Base-by-base conservation (phyloP, 495 filamentous ascomycete species). In the Margaritispora aquatica region DNA sequence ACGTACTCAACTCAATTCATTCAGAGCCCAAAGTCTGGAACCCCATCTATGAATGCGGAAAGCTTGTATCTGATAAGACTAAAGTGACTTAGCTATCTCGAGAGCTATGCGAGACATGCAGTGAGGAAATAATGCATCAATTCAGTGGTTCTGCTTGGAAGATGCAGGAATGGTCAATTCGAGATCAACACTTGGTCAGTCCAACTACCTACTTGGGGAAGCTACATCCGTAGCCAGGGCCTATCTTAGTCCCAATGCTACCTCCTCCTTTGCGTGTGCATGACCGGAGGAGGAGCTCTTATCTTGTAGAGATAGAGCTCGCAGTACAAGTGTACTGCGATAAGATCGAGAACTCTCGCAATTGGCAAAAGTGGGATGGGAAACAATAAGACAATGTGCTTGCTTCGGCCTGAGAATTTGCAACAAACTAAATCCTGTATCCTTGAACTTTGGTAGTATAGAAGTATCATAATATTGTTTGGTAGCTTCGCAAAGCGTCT, bases 191-290 rank as follows among this genome's bases (percentile, higher is more conserved):
- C 8, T 29, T 51, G 46, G 55, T 19, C 55, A 41, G 4, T 38
- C 9, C 26, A 44, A 31, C 51, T 58, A 34, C 55, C 47, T 44
- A 23, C 50, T 51, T 58, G 24, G 11, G 55, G 55, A 58, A 58
- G 55, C 19, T 51, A 21, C 47, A 41, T 51, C 55, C 46, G 55
- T 24, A 51, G 21, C 20, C 3, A n/a, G 38, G 11, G 17, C 15
- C 38, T n/a, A 8, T 44, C 7, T 44, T n/a, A n/a, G n/a, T n/a
- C n/a, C n/a, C n/a, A n/a, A n/a, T n/a, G n/a, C n/a, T n/a, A n/a
- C n/a, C n/a, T n/a, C n/a, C n/a, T n/a, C n/a, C n/a, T n/a, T 44
- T 17, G 38, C 38, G 5, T 13, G 5, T 44, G 38, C 38, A 44
- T 15, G 38, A 20, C 27, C 31, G 19, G 50, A n/a, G n/a, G n/a